Evolutionary conservation across 441 rosid genomes (phyloP).

Genomic region (Eutrema salsugineum): DNA sequence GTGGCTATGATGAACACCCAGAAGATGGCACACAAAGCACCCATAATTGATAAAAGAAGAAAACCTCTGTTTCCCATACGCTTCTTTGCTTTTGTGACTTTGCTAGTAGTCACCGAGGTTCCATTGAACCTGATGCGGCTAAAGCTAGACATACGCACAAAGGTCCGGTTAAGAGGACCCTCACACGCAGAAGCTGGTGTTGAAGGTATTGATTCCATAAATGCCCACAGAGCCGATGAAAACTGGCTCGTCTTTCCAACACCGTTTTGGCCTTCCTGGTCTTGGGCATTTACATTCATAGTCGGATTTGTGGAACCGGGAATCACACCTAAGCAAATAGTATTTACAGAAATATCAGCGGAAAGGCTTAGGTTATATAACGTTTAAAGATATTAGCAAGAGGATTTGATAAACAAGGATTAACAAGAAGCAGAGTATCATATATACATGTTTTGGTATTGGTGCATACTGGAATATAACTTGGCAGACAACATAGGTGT

Average conservation of each 20-base stretch:
- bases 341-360: slow-evolving; percentile 15
- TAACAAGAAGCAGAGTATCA: background rate
- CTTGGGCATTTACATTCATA: slow-evolving; percentile 31
- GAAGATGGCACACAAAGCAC: slow-evolving; percentile 58
- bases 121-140: slow-evolving; percentile 52
- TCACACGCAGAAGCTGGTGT: slow-evolving; percentile 87
- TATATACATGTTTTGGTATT: background rate
- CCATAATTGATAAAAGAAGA: slow-evolving; percentile 50
- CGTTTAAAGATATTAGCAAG: slow-evolving; percentile 17
- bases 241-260: slow-evolving; percentile 42
- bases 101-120: slow-evolving; percentile 20
- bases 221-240: slow-evolving; percentile 68
- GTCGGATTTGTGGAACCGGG: slow-evolving; percentile 10
- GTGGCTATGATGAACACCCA: slow-evolving; percentile 55
- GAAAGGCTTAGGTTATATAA: slow-evolving; percentile 26
- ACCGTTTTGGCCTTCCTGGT: slow-evolving; percentile 23
- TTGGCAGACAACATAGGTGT: background rate
- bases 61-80: slow-evolving; percentile 41
- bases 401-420: slow-evolving; percentile 38
- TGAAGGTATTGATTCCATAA: slow-evolving; percentile 80
- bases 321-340: slow-evolving; percentile 16
- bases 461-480: background rate
- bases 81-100: slow-evolving; percentile 34
- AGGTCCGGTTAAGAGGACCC: slow-evolving; percentile 60
- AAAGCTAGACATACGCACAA: slow-evolving; percentile 87